These are phyloP conservation scores for Vitis labrusca DNA, from an alignment of 164 flowering plant species.

Conservation along the genomic window DNA sequence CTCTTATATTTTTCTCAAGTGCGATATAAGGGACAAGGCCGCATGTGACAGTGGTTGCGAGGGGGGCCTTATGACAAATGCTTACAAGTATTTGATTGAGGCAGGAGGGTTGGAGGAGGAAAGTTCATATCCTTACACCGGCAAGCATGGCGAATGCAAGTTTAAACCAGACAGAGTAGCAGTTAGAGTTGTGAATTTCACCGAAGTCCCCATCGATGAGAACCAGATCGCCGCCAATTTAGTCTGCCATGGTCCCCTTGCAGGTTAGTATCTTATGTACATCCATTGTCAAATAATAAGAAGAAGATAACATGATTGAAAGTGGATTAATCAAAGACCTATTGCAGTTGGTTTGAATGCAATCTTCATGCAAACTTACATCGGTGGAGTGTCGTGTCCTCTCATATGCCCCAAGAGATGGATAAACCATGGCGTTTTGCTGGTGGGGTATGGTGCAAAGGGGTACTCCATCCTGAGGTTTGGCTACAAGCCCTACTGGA, in stretches of 20 bases:
- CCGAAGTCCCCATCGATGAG: slow-evolving; percentile 64
- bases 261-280: slow-evolving; percentile 32
- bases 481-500: slow-evolving; percentile 73
- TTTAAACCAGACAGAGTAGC: slow-evolving; percentile 57
- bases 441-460: slow-evolving; percentile 68
- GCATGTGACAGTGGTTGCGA: slow-evolving; percentile 68
- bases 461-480: slow-evolving; percentile 72
- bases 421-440: slow-evolving; percentile 75
- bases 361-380: slow-evolving; percentile 88
- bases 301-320: too few relatives aligned
- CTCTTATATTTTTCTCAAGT: slow-evolving; percentile 29
- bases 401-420: slow-evolving; percentile 60
- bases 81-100: slow-evolving; percentile 71
- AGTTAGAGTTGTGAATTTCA: slow-evolving; percentile 61
- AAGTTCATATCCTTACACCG: slow-evolving; percentile 65
- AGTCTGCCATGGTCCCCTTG: slow-evolving; percentile 73
- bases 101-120: slow-evolving; percentile 80
- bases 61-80: slow-evolving; percentile 90
- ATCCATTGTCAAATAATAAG: too few relatives aligned
- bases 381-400: slow-evolving; percentile 90
- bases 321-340: too few relatives aligned
- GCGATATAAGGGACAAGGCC: slow-evolving; percentile 50
- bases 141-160: slow-evolving; percentile 55
- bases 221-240: slow-evolving; percentile 68
- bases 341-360: slow-evolving; percentile 81